Percentiles rank a stretch among this genome's conserved stretches.
These are phyloP conservation scores for Calocybe cyanea DNA, from an alignment of 768 basidiomycete species.

Conservation along the genomic window DNA sequence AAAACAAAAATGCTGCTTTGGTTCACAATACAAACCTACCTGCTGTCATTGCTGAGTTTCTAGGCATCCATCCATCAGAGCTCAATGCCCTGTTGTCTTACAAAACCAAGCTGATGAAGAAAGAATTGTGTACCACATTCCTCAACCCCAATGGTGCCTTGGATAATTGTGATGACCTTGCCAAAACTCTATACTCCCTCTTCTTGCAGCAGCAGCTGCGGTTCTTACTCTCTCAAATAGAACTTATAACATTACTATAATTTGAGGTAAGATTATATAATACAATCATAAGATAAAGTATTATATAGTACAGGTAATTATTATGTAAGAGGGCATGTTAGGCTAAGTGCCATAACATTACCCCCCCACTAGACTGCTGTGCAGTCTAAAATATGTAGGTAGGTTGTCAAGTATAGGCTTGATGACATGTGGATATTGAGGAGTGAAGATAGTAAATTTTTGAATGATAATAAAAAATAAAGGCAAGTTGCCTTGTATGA, in stretches of 20 bases:
- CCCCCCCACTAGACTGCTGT: too few species aligned
- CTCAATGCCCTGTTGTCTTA: constrained; percentile 84
- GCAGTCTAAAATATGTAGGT: constrained; percentile 92
- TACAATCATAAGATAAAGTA: too few species aligned
- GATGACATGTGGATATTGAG: too few species aligned
- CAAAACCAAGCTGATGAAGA: constrained; percentile 89
- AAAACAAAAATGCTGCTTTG: constrained; percentile 90
- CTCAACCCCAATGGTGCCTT: constrained; percentile 92
- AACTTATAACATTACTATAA: too few species aligned
- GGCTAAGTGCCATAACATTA: too few species aligned
- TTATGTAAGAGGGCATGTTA: constrained; percentile 76
- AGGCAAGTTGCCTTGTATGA: too few species aligned
- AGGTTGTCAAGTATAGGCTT: constrained; percentile 92
- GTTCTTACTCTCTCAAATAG: constrained; percentile 74
- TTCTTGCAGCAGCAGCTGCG: constrained; percentile 60
- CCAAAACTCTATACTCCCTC: constrained; percentile 89
- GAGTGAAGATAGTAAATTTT: too few species aligned
- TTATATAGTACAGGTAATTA: constrained; percentile 52
- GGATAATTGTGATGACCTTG: constrained; percentile 91
- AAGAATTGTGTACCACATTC: constrained; percentile 96
- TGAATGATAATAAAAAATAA: too few species aligned
- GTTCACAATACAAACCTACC: constrained; percentile 83
- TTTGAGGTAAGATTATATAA: too few species aligned
- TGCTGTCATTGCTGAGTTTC: constrained; percentile 84
- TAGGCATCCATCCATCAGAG: constrained; percentile 71